These are phyloP conservation scores for Teratosphaeria viscida DNA, from an alignment of 2,329 filamentous ascomycete species.

Conservation along the genomic window DNA sequence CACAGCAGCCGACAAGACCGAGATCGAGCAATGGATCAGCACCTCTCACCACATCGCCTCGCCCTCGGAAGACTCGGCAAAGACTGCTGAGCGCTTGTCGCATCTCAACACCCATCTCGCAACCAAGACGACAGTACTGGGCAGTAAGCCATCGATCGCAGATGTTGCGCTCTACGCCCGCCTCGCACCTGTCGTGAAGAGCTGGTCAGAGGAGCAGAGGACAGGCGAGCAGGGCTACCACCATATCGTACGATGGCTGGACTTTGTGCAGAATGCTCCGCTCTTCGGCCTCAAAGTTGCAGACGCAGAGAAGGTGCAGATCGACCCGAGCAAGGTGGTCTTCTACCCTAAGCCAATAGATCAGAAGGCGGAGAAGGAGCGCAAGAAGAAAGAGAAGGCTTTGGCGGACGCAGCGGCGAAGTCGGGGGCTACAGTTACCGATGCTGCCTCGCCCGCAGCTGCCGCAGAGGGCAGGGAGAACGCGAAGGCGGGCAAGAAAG, in stretches of 20 bases:
- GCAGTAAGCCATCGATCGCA: slow-evolving; percentile 77
- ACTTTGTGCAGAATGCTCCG: slow-evolving; percentile 87
- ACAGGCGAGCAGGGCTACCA: slow-evolving; percentile 84
- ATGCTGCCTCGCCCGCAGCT: slow-evolving; percentile 32
- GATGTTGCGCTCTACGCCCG: slow-evolving; percentile 75
- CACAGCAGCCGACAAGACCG: slow-evolving; percentile 67
- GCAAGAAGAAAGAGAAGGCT: slow-evolving; percentile 91
- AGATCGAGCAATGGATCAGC: slow-evolving; percentile 82
- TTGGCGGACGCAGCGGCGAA: slow-evolving; percentile 39
- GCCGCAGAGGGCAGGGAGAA: slow-evolving; percentile 26
- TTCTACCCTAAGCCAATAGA: slow-evolving; percentile 85
- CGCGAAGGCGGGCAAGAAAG: slow-evolving; percentile 25
- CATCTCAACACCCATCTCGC: slow-evolving; percentile 80
- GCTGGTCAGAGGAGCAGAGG: slow-evolving; percentile 75
- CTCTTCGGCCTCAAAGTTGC: slow-evolving; percentile 58
- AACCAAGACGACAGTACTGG: slow-evolving; percentile 78
- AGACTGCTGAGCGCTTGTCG: slow-evolving; percentile 55
- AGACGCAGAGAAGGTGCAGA: slow-evolving; percentile 62
- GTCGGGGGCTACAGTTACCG: slow-evolving; percentile 35
- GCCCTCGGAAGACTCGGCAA: slow-evolving; percentile 46
- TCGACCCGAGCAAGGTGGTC: slow-evolving; percentile 70
- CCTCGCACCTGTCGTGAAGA: slow-evolving; percentile 63
- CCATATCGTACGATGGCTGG: slow-evolving; percentile 80
- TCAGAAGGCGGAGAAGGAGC: slow-evolving; percentile 90
- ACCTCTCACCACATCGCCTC: slow-evolving; percentile 61